A percentile compares a stretch with the other conserved stretches of the same genome.
phyloP scores from a whole-genome alignment of 352 stramenopile genomes.

The Pythium insidiosum region DNA sequence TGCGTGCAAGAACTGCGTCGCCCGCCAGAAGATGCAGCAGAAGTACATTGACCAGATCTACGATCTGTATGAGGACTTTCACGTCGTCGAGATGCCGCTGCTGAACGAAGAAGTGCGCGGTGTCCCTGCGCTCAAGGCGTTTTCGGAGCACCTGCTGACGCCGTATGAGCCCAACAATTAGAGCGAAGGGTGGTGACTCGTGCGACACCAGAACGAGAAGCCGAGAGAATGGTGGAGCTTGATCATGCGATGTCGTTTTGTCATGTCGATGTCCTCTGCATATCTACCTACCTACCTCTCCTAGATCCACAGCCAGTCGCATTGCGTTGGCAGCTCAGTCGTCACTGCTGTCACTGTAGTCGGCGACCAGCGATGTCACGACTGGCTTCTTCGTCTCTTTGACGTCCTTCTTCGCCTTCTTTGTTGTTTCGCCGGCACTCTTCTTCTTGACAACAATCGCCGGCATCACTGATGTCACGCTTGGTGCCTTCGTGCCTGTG shows the following conservation, averaged over 20 bases:
- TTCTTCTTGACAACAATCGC: constrained; percentile 22
- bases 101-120: constrained; percentile 98
- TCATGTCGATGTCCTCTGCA: neutral
- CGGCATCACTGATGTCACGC: constrained; percentile 9
- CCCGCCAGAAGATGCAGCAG: constrained; percentile 99
- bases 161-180: constrained; percentile 83
- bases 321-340: too few species aligned
- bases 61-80: constrained; percentile 99
- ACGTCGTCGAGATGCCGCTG: constrained; percentile 98
- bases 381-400: constrained; percentile 22
- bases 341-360: constrained; percentile 73
- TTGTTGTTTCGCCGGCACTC: too few species aligned
- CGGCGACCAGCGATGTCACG: constrained; percentile 53
- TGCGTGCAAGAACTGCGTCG: constrained; percentile 90
- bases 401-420: constrained; percentile 24
- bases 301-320: too few species aligned
- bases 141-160: constrained; percentile 93
- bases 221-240: too few species aligned
- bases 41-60: constrained; percentile 99
- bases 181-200: neutral
- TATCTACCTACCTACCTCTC: too few species aligned
- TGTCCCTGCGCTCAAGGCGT: constrained; percentile 89
- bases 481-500: neutral
- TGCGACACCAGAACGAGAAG: constrained; percentile 9
- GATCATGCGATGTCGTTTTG: neutral